These are phyloP conservation scores for Linderina pennispora DNA, from an alignment of 192 early-diverging fungal genomes.

Conservation along the genomic window DNA sequence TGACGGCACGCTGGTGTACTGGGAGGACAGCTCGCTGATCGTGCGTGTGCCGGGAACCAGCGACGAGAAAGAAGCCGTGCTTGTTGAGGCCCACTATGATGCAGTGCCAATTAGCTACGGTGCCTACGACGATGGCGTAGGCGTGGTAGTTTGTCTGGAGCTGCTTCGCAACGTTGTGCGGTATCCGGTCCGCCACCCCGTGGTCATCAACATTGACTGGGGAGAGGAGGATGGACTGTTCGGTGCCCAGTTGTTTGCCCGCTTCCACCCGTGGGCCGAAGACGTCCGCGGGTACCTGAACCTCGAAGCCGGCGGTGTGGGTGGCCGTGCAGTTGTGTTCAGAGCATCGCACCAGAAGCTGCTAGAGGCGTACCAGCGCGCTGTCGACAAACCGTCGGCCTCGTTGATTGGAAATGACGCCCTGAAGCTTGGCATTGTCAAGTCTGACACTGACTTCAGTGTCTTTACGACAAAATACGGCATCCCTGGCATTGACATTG, in stretches of 20 bases:
- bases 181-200: constrained; percentile 53
- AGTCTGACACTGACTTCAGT: constrained; percentile 62
- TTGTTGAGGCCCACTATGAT: constrained; percentile 66
- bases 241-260: constrained; percentile 57
- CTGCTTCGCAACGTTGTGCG: constrained; percentile 54
- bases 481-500: constrained; percentile 62
- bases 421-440: constrained; percentile 53
- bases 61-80: constrained; percentile 46
- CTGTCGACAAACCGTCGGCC: constrained; percentile 46
- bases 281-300: constrained; percentile 62
- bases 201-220: constrained; percentile 70
- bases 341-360: constrained; percentile 48
- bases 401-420: constrained; percentile 62
- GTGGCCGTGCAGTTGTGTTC: constrained; percentile 62
- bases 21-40: constrained; percentile 53
- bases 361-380: constrained; percentile 27
- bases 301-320: constrained; percentile 67
- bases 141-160: constrained; percentile 57
- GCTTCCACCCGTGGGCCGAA: constrained; percentile 57
- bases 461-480: constrained; percentile 51
- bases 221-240: constrained; percentile 61
- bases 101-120: constrained; percentile 63
- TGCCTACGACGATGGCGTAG: constrained; percentile 66
- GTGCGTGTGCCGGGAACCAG: constrained; percentile 55
- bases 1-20: constrained; percentile 26